A percentile compares a stretch with the other conserved stretches of the same genome.
These are phyloP conservation scores for Malassezia dermatis DNA, from an alignment of 1,284 basidiomycete species.

Conservation along the genomic window DNA sequence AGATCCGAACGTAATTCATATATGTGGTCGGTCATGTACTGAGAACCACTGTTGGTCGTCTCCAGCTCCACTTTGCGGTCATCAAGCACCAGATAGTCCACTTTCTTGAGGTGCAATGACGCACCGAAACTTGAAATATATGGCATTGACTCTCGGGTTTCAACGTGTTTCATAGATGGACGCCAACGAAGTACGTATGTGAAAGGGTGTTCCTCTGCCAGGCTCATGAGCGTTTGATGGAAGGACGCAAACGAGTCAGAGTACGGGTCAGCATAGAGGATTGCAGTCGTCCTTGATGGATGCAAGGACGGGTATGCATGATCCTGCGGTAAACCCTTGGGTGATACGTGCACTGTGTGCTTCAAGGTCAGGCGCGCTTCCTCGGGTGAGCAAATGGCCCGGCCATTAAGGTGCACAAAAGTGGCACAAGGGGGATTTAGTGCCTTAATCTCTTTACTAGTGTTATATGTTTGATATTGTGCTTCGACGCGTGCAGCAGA, in stretches of 20 bases:
- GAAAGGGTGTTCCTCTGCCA: conserved; percentile 4
- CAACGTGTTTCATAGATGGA: conserved; percentile 16
- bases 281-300: neutral
- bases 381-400: conserved; percentile 24
- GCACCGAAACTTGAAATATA: conserved; percentile 81
- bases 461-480: conserved; percentile 31
- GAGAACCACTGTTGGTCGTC: neutral
- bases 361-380: conserved; percentile 19
- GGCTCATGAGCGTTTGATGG: conserved; percentile 23
- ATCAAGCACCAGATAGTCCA: conserved; percentile 77
- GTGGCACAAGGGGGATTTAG: conserved; percentile 22
- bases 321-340: conserved; percentile 5
- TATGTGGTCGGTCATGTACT: neutral
- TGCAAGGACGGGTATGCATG: conserved; percentile 17
- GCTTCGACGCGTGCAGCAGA: conserved; percentile 32
- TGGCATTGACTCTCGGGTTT: conserved; percentile 3
- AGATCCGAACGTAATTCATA: neutral
- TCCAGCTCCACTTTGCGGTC: conserved; percentile 32
- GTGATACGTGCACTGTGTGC: neutral
- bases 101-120: conserved; percentile 85
- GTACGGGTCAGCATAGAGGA: conserved; percentile 39
- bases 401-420: conserved; percentile 25
- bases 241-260: conserved; percentile 29
- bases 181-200: conserved; percentile 46
- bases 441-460: conserved; percentile 13